A percentile compares a stretch with the other conserved stretches of the same genome.
phyloP scores from a whole-genome alignment of 2,329 filamentous ascomycete species.

The Fusarium sp. region DNA sequence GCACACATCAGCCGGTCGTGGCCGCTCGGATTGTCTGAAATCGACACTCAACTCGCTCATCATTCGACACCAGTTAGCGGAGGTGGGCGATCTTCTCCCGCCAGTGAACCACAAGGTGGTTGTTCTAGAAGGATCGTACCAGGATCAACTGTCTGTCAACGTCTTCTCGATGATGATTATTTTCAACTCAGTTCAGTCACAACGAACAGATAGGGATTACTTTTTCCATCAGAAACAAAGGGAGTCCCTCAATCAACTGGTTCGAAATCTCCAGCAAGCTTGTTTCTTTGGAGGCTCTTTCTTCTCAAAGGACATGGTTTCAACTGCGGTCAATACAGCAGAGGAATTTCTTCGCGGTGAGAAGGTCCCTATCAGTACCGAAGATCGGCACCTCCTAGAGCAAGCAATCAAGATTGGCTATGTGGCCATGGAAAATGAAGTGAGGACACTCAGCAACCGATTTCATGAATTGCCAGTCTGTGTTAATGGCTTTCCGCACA shows the following conservation, averaged over 20 bases:
- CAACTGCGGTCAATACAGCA: constrained; percentile 72
- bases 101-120: constrained; percentile 77
- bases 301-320: constrained; percentile 72
- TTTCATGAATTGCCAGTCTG: constrained; percentile 84
- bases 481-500: constrained; percentile 72
- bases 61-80: constrained; percentile 79
- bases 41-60: constrained; percentile 82
- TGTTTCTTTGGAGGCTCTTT: constrained; percentile 89
- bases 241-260: constrained; percentile 73
- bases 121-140: constrained; percentile 81
- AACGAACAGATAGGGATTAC: constrained; percentile 85
- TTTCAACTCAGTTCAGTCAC: constrained; percentile 88
- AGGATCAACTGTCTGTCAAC: constrained; percentile 86
- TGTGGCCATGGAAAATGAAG: constrained; percentile 65
- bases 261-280: constrained; percentile 83
- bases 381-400: constrained; percentile 70
- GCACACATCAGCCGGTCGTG: constrained; percentile 61
- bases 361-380: constrained; percentile 64
- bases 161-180: constrained; percentile 86
- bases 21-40: constrained; percentile 71
- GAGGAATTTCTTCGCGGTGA: constrained; percentile 73
- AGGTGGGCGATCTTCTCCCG: constrained; percentile 77
- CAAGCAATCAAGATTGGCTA: constrained; percentile 75
- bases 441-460: constrained; percentile 74
- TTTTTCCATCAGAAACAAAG: constrained; percentile 84